A percentile compares a stretch with the other conserved stretches of the same genome.
Conservation (phyloP, 2,329 filamentous ascomycete species). For the Penicillium sp. region DNA sequence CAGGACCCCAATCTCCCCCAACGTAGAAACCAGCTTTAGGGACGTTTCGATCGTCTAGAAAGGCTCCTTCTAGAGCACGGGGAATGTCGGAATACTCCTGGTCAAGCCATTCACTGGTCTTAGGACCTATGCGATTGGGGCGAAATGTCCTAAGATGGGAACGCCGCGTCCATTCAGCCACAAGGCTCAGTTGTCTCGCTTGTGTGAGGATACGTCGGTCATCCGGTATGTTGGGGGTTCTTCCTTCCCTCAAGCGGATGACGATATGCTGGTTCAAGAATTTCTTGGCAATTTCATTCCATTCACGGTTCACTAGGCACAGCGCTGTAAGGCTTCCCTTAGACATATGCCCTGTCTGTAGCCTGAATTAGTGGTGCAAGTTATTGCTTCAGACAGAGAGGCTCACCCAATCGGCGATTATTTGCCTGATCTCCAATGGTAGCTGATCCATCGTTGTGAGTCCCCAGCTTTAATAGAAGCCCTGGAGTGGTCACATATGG, state of each 20-base stretch:
- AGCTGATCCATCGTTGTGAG: no score
- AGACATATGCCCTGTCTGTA: neutral
- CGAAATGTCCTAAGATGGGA: no score
- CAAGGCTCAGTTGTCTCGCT: neutral
- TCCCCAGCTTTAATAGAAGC: no score
- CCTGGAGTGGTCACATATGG: no score
- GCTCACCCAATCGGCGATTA: neutral
- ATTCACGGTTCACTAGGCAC: neutral
- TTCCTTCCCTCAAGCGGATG: neutral
- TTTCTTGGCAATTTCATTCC: neutral
- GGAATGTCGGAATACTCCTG: no score
- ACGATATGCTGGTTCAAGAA: neutral
- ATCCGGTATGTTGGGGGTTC: neutral
- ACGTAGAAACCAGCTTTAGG: neutral
- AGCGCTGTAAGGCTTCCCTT: neutral
- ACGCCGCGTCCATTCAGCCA: neutral
- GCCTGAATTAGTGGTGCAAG: neutral
- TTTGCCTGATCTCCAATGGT: no score
- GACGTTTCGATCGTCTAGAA: neutral
- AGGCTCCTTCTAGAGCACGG: neutral
- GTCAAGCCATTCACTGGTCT: no score
- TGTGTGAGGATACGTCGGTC: neutral
- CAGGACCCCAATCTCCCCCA: neutral
- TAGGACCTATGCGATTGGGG: no score
- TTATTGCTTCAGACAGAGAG: neutral